Evolutionary conservation across 1,284 basidiomycete genomes (phyloP), one percentile per base, ranked within the genome.

Genomic region (Cryptococcus deneoformans): DNA sequence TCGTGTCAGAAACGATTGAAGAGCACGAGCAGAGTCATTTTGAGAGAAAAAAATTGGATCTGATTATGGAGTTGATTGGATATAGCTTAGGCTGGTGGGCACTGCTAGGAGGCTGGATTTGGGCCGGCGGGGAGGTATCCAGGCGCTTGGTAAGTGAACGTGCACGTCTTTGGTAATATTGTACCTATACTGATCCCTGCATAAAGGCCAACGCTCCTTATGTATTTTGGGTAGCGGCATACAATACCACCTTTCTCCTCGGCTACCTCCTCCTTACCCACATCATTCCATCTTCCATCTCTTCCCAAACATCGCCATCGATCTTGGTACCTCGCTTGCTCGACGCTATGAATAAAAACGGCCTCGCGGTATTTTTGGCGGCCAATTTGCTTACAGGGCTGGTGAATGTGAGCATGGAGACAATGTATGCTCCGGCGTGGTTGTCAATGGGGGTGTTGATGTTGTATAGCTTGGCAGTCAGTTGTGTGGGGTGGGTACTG

Each of bases 321-420:
- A 8, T 20, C n/a, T 20, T 14, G 6, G 70, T 86, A 2, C 87
- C 91, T 0, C 72, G 79, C 4, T 78, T 97, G 10, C 78, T 97
- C 6, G 85, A 88, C 38, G 88, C 89, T 0, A 80, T 96, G 56
- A 98, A 97, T 72, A 81, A 80, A 58, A 93, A 96, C 64, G 85
- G 88, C 0, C 78, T 98, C 24, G 78, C 80, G 1, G 69, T 95
- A 12, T 99, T 99, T 77, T 81, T 99, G 3, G 61, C 89, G 34
- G 92, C 92, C 0, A 99, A 99, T 73, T 73, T 96, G 0, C 74
- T 85, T 34, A 99, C 95, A 0, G 95, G 95, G 0, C 61, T 90
- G 14, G 80, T 96, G 60, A 99, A 98, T 72, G 67, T 98, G 20
- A 81, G 83, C 0, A 82, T 94, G 61, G 76, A 80, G 65, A 97